phyloP scores from a whole-genome alignment of 2,329 filamentous ascomycete species.

The Claviceps sp. region DNA sequence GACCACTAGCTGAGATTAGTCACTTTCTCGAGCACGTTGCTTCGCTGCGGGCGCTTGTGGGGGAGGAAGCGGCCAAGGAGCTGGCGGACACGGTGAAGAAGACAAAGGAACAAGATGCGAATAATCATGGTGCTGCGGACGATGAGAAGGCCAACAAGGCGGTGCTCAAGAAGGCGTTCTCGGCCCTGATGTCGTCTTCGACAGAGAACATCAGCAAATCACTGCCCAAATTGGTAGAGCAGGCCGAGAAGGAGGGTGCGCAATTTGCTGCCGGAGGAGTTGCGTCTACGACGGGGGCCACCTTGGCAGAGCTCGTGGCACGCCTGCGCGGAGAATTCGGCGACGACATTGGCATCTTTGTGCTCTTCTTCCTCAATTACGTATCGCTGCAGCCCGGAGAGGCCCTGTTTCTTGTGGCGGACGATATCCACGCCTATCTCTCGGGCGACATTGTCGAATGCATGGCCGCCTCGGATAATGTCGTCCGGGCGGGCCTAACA shows the following conservation, averaged over 20 bases:
- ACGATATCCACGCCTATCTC: slow-evolving; percentile 94
- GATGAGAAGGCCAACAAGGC: slow-evolving; percentile 55
- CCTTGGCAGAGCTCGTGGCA: slow-evolving; percentile 62
- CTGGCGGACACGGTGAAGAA: slow-evolving; percentile 37
- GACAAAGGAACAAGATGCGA: slow-evolving; percentile 11
- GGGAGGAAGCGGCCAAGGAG: slow-evolving; percentile 44
- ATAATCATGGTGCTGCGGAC: slow-evolving; percentile 15
- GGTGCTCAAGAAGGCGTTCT: slow-evolving; percentile 62
- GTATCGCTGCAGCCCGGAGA: slow-evolving; percentile 79
- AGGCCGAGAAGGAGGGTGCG: slow-evolving; percentile 53
- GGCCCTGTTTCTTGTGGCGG: slow-evolving; percentile 88
- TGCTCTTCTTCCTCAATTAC: slow-evolving; percentile 95
- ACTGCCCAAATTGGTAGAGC: slow-evolving; percentile 54
- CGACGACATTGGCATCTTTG: slow-evolving; percentile 81
- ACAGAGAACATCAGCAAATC: slow-evolving; percentile 41
- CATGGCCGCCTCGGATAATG: slow-evolving; percentile 98
- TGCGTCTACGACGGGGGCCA: slow-evolving; percentile 50
- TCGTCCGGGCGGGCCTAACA: slow-evolving; percentile 91
- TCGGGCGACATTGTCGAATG: slow-evolving; percentile 95
- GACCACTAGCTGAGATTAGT: slow-evolving; percentile 71
- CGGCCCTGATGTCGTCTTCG: slow-evolving; percentile 65
- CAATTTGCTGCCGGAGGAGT: slow-evolving; percentile 66
- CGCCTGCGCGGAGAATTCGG: slow-evolving; percentile 78
- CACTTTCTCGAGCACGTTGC: slow-evolving; percentile 57
- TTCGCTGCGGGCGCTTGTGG: slow-evolving; percentile 52